Evolutionary conservation across 192 early-diverging fungal species (phyloP), one percentile per base, ranked within the genome.

Genomic region (Coemansia sp.): DNA sequence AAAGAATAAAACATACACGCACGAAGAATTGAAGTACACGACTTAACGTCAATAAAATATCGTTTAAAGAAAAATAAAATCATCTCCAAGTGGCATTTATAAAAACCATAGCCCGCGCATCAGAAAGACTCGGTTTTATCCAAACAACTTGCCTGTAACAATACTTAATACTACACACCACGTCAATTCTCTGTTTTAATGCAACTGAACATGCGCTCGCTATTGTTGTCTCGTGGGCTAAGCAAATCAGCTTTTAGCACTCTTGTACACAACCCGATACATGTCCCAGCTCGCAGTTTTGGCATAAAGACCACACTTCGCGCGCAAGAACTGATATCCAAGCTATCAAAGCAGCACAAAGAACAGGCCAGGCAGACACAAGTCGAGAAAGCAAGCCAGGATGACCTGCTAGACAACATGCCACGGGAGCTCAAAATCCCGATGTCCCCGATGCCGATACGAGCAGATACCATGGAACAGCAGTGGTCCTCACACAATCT

Each of bases 401-500:
- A 63, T 20, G 28, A 22, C 4, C 15, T 41, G 8, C 45, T 63
- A 14, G 18, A 51, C 41, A 39, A 17, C 11, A 63, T 63, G 61
- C 61, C 39, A 14, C 22, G 36, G 6, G 39, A 63, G 28, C 61
- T 63, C 18, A 36, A 39, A 15, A 33, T 36, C 2, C 65, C 55
- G 15, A 38, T 66, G 35, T 18, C 36, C 11, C 75, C 70, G 3
- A 22, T 32, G 39, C 87, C 88, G 2, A 88, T 88, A 70, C 72
- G 86, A 4, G 72, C 81, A 38, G 87, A 89, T 18, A 87, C 88
- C 38, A 78, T 70, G 65, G 67, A 65, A n/a, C 78, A 82, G 52
- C 55, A 67, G 72, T 71, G 90, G 57, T 73, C 83, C 14, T 84
- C 90, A 2, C 53, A 76, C 5, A 83, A 88, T 38, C 74, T 93